phyloP scores from a whole-genome alignment of 257 asterid genomes.

The Leonotis leonurus region DNA sequence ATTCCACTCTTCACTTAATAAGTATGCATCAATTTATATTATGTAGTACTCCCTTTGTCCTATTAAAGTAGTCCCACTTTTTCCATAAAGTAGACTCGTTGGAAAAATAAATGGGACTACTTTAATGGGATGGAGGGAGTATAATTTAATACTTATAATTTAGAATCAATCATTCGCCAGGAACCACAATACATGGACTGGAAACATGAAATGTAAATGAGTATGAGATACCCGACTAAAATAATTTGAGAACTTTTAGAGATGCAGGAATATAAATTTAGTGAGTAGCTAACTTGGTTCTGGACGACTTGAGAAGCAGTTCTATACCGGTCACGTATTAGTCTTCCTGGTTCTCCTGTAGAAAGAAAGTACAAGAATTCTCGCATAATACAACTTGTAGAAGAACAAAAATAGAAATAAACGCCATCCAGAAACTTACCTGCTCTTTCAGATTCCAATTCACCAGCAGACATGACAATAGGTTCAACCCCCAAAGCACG shows the following conservation, averaged over 20 bases:
- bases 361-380: conserved; percentile 24
- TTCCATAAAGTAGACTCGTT: too few species aligned
- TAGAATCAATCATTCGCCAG: not conserved
- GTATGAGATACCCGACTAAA: not conserved
- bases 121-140: too few species aligned
- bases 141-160: too few species aligned
- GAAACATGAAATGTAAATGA: not conserved
- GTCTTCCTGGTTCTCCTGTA: conserved; percentile 92
- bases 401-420: not conserved
- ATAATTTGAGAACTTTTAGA: conserved; percentile 19
- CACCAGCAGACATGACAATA: conserved; percentile 93
- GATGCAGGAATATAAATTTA: conserved; percentile 48
- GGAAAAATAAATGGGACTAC: too few species aligned
- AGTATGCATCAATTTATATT: not conserved
- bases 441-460: conserved; percentile 92
- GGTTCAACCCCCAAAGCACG: conserved; percentile 88
- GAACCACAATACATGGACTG: not conserved
- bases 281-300: conserved; percentile 90
- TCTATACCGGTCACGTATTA: conserved; percentile 95
- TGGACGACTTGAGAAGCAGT: conserved; percentile 98
- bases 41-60: too few species aligned
- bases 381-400: conserved; percentile 6
- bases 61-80: too few species aligned
- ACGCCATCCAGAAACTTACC: conserved; percentile 33
- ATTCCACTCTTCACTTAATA: not conserved